These are phyloP conservation scores for Oryza meyeriana DNA, from an alignment of 176 grass and related monocot genomes.

Conservation along the genomic window DNA sequence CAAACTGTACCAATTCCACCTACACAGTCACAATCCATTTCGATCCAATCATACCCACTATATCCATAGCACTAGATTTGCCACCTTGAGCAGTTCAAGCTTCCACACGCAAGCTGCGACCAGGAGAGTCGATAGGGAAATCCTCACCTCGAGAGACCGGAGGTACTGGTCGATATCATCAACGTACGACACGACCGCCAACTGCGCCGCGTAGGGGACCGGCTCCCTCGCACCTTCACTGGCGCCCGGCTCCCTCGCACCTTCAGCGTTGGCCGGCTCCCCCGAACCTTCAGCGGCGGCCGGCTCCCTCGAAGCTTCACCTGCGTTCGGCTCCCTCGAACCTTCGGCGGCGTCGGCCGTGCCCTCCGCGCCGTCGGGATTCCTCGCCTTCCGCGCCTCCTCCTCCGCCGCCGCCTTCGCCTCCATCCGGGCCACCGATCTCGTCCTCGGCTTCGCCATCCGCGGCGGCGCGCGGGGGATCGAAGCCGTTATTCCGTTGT, in stretches of 20 bases:
- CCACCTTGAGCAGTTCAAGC: not conserved
- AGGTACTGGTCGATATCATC: conserved; percentile 38
- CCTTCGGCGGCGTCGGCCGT: not conserved
- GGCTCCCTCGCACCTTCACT: not conserved
- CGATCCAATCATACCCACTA: not conserved
- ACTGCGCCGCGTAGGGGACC: not conserved
- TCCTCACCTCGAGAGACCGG: conserved; percentile 49
- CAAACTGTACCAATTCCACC: not conserved
- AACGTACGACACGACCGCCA: conserved; percentile 18
- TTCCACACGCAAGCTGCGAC: not conserved
- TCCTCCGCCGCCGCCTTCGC: not conserved
- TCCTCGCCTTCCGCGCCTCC: not conserved
- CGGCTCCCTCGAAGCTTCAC: not conserved
- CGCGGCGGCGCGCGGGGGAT: not conserved
- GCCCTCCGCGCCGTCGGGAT: not conserved
- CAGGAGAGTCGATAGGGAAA: not conserved
- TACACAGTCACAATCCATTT: not conserved
- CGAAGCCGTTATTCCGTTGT: not conserved
- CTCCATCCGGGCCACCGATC: conserved; percentile 31
- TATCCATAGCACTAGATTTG: not conserved
- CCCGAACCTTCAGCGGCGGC: too few species aligned
- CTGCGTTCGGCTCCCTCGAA: not conserved
- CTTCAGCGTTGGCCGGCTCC: too few species aligned
- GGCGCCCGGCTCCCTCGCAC: too few species aligned
- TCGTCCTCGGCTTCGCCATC: conserved; percentile 34